Evolutionary conservation across 1,284 basidiomycete species (phyloP).

Genomic region (Apiotrichum brassicae): DNA sequence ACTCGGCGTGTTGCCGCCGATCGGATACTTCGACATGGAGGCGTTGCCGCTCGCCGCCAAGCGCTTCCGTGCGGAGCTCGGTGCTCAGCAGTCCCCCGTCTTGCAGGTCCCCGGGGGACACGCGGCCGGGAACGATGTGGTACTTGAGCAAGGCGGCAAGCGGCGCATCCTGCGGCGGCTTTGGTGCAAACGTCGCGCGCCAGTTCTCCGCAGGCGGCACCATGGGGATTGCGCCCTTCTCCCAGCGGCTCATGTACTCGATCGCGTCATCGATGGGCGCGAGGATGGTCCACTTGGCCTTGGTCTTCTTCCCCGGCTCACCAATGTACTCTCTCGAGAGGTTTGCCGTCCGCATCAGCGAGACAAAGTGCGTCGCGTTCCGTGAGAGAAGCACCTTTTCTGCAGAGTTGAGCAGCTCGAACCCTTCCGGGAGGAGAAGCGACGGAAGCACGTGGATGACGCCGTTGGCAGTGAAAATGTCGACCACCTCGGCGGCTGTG

Average conservation of each 20-base stretch:
- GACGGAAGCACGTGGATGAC: conserved; percentile 84
- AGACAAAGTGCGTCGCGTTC: conserved; percentile 86
- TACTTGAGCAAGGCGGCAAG: conserved; percentile 52
- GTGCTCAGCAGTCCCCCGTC: conserved; percentile 73
- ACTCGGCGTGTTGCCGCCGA: conserved; percentile 39
- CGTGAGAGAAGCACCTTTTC: conserved; percentile 72
- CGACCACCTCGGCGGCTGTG: conserved; percentile 59
- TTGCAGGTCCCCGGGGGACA: conserved; percentile 61
- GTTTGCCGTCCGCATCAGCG: conserved; percentile 72
- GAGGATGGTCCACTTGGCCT: conserved; percentile 64
- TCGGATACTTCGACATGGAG: conserved; percentile 60
- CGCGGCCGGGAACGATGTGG: conserved; percentile 77
- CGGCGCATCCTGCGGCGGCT: conserved; percentile 24
- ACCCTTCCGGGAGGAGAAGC: conserved; percentile 69
- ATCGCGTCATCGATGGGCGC: conserved; percentile 86
- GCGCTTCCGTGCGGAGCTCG: conserved; percentile 60
- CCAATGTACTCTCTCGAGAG: conserved; percentile 68
- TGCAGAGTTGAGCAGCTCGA: conserved; percentile 66
- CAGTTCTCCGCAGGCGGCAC: not conserved
- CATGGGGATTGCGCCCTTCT: not conserved
- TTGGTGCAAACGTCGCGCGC: not conserved
- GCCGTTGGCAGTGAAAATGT: conserved; percentile 89
- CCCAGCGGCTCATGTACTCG: conserved; percentile 19
- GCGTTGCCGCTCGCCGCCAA: conserved; percentile 66
- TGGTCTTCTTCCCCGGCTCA: conserved; percentile 41